phyloP scores from a whole-genome alignment of 2,329 filamentous ascomycete genomes.

The Parascedosporium putredinis region DNA sequence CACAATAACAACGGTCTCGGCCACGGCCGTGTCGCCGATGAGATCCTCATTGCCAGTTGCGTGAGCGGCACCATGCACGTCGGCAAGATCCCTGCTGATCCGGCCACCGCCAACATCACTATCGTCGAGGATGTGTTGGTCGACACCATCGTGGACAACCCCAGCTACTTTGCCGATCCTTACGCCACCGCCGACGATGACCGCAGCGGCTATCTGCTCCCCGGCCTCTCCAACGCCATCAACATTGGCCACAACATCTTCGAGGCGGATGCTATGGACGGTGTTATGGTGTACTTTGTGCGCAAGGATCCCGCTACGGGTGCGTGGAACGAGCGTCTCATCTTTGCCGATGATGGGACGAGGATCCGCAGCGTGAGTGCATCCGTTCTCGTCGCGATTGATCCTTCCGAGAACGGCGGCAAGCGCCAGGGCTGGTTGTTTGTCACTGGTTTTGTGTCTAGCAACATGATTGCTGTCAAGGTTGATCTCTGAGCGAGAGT shows the following conservation, averaged over 20 bases:
- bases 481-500: slow-evolving; percentile 32
- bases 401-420: slow-evolving; percentile 31
- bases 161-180: slow-evolving; percentile 45
- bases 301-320: slow-evolving; percentile 7
- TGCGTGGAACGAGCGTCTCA: slow-evolving; percentile 31
- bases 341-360: slow-evolving; percentile 48
- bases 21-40: slow-evolving; percentile 29
- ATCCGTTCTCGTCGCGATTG: slow-evolving; percentile 41
- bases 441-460: slow-evolving; percentile 43
- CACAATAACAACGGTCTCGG: slow-evolving; percentile 48
- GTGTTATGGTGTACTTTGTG: slow-evolving; percentile 34
- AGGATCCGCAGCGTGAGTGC: slow-evolving; percentile 38
- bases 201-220: slow-evolving; percentile 41
- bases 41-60: slow-evolving; percentile 33
- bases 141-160: slow-evolving; percentile 43
- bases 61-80: slow-evolving; percentile 36
- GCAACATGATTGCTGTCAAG: slow-evolving; percentile 37
- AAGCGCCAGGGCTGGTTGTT: slow-evolving; percentile 45
- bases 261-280: slow-evolving; percentile 27
- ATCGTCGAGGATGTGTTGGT: slow-evolving; percentile 32
- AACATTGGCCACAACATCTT: slow-evolving; percentile 23
- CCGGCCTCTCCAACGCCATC: slow-evolving; percentile 32
- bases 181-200: slow-evolving; percentile 32
- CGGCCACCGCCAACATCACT: slow-evolving; percentile 22
- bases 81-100: slow-evolving; percentile 17